Conservation (phyloP, 2,329 filamentous ascomycete genomes). For the Trichoderma asperellum region DNA sequence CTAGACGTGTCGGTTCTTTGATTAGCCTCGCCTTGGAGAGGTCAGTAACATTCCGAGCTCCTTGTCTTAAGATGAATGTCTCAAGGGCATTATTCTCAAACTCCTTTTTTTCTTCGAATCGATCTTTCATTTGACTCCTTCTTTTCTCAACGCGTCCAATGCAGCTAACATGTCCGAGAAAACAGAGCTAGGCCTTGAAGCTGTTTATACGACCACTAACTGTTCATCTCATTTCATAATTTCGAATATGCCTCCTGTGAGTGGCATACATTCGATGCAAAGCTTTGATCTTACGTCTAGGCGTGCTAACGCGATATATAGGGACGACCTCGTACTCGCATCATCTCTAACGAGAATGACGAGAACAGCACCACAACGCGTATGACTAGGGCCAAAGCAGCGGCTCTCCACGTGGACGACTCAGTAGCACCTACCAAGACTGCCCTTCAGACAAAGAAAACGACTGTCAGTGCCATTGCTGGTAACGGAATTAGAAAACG, state of each 20-base stretch:
- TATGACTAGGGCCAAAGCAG: slow-evolving; percentile 90
- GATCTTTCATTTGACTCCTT: slow-evolving; percentile 19
- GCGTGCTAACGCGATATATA: slow-evolving; percentile 24
- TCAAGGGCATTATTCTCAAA: slow-evolving; percentile 31
- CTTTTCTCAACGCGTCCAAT: slow-evolving; percentile 27
- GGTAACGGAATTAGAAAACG: slow-evolving; percentile 68
- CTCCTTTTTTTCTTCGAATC: slow-evolving; percentile 30
- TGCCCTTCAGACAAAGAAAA: slow-evolving; percentile 72
- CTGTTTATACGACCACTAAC: slow-evolving; percentile 7
- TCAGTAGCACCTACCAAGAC: slow-evolving; percentile 61
- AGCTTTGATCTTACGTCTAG: background rate
- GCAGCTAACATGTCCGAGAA: slow-evolving; percentile 13
- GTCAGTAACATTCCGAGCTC: slow-evolving; percentile 40
- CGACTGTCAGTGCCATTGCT: slow-evolving; percentile 54
- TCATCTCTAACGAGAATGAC: slow-evolving; percentile 89
- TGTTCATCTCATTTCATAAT: slow-evolving; percentile 21
- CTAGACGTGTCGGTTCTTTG: slow-evolving; percentile 40
- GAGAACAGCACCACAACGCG: slow-evolving; percentile 82
- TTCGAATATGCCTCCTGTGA: slow-evolving; percentile 45
- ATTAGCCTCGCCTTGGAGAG: slow-evolving; percentile 42
- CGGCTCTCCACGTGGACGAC: slow-evolving; percentile 70
- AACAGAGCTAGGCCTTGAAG: slow-evolving; percentile 12
- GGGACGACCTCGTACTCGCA: slow-evolving; percentile 61
- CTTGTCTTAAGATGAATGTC: slow-evolving; percentile 39
- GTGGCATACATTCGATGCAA: slow-evolving; percentile 23